Evolutionary conservation across 805 yeast genomes (phyloP).

Genomic region (Saccharomycopsis microspora): DNA sequence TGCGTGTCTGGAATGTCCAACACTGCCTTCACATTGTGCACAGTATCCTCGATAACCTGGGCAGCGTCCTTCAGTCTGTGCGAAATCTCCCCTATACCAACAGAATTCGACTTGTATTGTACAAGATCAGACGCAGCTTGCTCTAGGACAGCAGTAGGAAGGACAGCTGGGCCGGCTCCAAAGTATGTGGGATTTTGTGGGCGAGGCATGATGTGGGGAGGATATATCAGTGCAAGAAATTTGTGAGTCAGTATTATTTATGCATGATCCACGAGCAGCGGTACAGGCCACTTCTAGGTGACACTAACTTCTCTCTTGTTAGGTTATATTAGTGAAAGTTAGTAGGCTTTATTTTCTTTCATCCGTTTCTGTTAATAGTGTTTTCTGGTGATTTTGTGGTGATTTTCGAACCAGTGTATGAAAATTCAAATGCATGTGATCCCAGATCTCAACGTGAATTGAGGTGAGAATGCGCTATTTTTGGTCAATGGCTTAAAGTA

Average conservation of each 20-base stretch:
- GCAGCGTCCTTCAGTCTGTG: conserved; percentile 85
- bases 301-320: not conserved
- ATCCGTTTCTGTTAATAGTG: too few relatives aligned
- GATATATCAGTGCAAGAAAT: not conserved
- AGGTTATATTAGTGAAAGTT: not conserved
- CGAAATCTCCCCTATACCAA: conserved; percentile 93
- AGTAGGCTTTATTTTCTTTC: not conserved
- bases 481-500: too few relatives aligned
- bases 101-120: conserved; percentile 54
- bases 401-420: too few relatives aligned
- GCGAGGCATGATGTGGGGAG: not conserved
- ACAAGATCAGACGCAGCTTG: conserved; percentile 81
- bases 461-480: too few relatives aligned
- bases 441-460: too few relatives aligned
- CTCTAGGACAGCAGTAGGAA: conserved; percentile 76
- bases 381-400: too few relatives aligned
- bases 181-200: conserved; percentile 74
- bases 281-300: not conserved
- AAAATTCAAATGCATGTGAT: too few relatives aligned
- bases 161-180: conserved; percentile 98
- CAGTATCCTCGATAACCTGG: conserved; percentile 66
- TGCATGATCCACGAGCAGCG: not conserved
- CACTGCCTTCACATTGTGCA: conserved; percentile 50
- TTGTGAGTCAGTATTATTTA: not conserved
- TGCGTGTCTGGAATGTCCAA: conserved; percentile 80